Evolutionary conservation across 768 basidiomycete species (phyloP).

Genomic region (Phanerodontia chrysosporium): DNA sequence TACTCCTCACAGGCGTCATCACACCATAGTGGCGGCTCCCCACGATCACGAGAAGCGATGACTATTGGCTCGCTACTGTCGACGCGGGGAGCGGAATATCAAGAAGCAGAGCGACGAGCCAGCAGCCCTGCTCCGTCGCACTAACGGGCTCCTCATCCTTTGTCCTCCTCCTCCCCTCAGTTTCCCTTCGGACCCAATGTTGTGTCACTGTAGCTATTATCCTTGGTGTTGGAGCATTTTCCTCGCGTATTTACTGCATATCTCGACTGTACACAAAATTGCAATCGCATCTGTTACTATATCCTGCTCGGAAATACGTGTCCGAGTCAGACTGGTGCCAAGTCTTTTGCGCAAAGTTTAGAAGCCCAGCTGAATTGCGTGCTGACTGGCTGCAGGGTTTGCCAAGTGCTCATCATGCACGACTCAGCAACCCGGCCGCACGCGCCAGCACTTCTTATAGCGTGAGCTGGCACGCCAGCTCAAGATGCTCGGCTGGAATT

Average conservation of each 20-base stretch:
- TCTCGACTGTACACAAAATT: not conserved
- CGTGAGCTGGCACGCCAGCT: too few species aligned
- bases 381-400: too few species aligned
- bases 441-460: too few species aligned
- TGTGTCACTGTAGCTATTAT: not conserved
- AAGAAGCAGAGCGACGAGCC: conserved; percentile 15
- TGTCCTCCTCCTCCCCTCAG: not conserved
- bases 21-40: conserved; percentile 65
- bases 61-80: conserved; percentile 74
- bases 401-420: not conserved
- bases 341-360: not conserved
- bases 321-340: not conserved
- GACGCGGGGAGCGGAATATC: conserved; percentile 11
- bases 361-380: not conserved
- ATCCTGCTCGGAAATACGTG: not conserved
- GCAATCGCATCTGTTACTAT: not conserved
- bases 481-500: too few species aligned
- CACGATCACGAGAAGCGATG: conserved; percentile 71
- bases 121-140: conserved; percentile 15
- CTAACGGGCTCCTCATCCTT: not conserved
- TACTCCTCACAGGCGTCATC: conserved; percentile 64
- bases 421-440: too few species aligned
- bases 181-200: not conserved
- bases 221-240: not conserved
- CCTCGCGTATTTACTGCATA: not conserved